Evolutionary conservation across 192 early-diverging fungal genomes (phyloP).

Genomic region (Coemansia sp.): DNA sequence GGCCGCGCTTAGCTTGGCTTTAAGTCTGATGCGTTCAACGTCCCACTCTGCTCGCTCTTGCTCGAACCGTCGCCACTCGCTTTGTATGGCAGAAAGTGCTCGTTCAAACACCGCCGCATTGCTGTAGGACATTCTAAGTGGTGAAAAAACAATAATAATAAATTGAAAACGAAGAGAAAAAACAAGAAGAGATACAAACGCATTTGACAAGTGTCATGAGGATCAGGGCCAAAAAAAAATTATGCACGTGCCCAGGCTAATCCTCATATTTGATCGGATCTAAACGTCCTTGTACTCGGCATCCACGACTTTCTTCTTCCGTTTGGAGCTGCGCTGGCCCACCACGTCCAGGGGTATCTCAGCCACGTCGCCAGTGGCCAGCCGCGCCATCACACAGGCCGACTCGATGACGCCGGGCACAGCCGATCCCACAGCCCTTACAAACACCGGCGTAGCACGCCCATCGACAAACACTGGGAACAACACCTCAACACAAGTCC

Average conservation of each 20-base stretch:
- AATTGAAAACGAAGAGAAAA: not conserved
- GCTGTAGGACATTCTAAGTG: not conserved
- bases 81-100: conserved; percentile 33
- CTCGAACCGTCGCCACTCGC: conserved; percentile 53
- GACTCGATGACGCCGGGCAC: conserved; percentile 8
- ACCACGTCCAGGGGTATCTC: conserved; percentile 12
- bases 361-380: conserved; percentile 20
- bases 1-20: conserved; percentile 34
- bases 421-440: conserved; percentile 16
- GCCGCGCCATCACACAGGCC: conserved; percentile 8
- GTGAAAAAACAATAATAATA: too few relatives aligned
- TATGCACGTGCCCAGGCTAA: not conserved
- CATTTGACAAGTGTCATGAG: not conserved
- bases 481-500: conserved; percentile 19
- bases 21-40: conserved; percentile 48
- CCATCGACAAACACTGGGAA: conserved; percentile 39
- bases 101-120: conserved; percentile 29
- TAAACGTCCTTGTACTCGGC: conserved; percentile 50
- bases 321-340: not conserved
- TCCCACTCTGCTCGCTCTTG: conserved; percentile 48
- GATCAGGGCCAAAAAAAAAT: not conserved
- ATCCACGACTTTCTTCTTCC: conserved; percentile 16
- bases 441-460: conserved; percentile 24
- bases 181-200: not conserved
- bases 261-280: not conserved